phyloP scores from a whole-genome alignment of 2,329 filamentous ascomycete species.

The Corynespora cassiicola region DNA sequence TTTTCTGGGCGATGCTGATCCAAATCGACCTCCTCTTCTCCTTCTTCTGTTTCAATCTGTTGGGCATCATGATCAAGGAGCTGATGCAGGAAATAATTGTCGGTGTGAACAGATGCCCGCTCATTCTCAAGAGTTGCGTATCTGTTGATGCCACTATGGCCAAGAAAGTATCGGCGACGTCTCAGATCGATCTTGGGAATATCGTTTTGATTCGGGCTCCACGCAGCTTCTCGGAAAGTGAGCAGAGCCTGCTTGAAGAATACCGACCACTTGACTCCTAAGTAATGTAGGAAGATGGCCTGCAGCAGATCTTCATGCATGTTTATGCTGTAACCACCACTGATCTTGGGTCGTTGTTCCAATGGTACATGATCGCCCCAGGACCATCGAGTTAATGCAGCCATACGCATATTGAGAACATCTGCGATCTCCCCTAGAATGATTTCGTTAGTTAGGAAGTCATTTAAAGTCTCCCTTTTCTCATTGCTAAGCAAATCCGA shows the following conservation, averaged over 20 bases:
- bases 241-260: slow-evolving; percentile 35
- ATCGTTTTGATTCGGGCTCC: slow-evolving; percentile 21
- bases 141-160: slow-evolving; percentile 5
- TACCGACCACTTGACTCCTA: slow-evolving; percentile 40
- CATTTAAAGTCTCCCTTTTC: slow-evolving; percentile 41
- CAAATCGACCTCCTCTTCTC: slow-evolving; percentile 39
- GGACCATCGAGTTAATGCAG: slow-evolving; percentile 31
- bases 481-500: slow-evolving; percentile 54
- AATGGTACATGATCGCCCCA: slow-evolving; percentile 37
- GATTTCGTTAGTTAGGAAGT: slow-evolving; percentile 38
- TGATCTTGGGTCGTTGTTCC: slow-evolving; percentile 37
- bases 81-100: slow-evolving; percentile 33
- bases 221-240: slow-evolving; percentile 22
- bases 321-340: slow-evolving; percentile 33
- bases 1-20: background rate
- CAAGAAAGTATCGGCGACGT: slow-evolving; percentile 35
- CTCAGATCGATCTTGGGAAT: slow-evolving; percentile 24
- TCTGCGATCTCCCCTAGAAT: slow-evolving; percentile 39
- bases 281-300: slow-evolving; percentile 41
- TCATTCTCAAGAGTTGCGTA: slow-evolving; percentile 22
- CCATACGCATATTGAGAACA: slow-evolving; percentile 40
- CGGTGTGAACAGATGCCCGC: slow-evolving; percentile 22
- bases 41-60: slow-evolving; percentile 29
- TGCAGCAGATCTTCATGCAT: slow-evolving; percentile 40
- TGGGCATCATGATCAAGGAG: slow-evolving; percentile 31